Evolutionary conservation across 140 eudicot species (phyloP), one percentile per base, ranked within the genome.

Genomic region (Stevia rebaudiana): DNA sequence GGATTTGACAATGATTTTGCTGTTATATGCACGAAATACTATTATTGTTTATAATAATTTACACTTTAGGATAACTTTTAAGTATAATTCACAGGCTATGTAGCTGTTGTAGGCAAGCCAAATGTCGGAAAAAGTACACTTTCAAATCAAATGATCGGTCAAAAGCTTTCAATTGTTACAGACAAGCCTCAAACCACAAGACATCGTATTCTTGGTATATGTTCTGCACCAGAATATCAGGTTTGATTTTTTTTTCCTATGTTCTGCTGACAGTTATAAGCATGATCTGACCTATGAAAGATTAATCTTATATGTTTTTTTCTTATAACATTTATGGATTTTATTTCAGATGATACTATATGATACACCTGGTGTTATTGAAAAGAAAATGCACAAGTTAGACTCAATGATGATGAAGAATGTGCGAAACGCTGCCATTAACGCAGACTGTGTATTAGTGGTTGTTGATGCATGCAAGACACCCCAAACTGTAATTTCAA

Each of bases 391-490:
- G 95, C 96, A 88, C 72, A 92, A 81, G 72, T 78, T 92, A 76
- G 96, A 92, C 77, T 64, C 96, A 0, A 92, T 92, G 99, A 92
- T 92, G 99, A 92, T 92, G 96, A 88, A 83, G 74, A 92, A 92
- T 76, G 98, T 92, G 24, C 95, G 90, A 2, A 92, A 80, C 51
- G 99, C 99, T 41, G 79, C 97, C 15, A 69, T 88, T 51, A 78
- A 85, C 56, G 95, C 98, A 31, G 98, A 92, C 71, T 92, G 98
- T 57, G 94, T 88, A 17, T 63, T 92, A 42, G 86, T 92, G 41
- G 99, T 92, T 56, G 96, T 88, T 46, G 99, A 92, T 65, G 97
- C 96, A 25, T 80, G 87, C 82, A 88, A 84, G 80, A 72, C 84
- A 36, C 96, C 95, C 49, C 82, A 85, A 81, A 81, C 79, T 87